phyloP scores from a whole-genome alignment of 2,329 filamentous ascomycete genomes.

The Microcyclospora tardicrescens region DNA sequence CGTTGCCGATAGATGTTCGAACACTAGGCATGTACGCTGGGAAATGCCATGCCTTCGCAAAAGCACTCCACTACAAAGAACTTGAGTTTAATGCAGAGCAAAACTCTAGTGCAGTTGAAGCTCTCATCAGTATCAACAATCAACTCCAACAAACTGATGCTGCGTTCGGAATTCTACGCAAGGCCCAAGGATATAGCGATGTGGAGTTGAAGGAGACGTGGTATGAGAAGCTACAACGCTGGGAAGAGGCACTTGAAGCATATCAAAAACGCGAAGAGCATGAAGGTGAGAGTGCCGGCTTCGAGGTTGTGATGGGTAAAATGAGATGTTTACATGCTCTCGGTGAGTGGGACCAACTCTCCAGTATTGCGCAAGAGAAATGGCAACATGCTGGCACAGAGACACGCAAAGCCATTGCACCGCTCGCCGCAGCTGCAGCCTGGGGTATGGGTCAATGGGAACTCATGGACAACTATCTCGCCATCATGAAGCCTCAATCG shows the following conservation, averaged over 20 bases:
- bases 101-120: slow-evolving; percentile 88
- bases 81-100: slow-evolving; percentile 96
- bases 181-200: slow-evolving; percentile 89
- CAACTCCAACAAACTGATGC: slow-evolving; percentile 98
- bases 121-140: slow-evolving; percentile 98
- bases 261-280: slow-evolving; percentile 78
- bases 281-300: slow-evolving; percentile 46
- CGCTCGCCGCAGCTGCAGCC: slow-evolving; percentile 83
- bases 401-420: slow-evolving; percentile 80
- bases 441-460: slow-evolving; percentile 98
- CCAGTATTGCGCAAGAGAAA: slow-evolving; percentile 76
- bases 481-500: slow-evolving; percentile 85
- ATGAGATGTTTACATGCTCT: slow-evolving; percentile 97
- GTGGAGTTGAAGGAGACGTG: slow-evolving; percentile 95
- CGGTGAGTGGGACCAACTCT: slow-evolving; percentile 92
- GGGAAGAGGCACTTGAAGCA: slow-evolving; percentile 90
- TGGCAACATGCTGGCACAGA: slow-evolving; percentile 85
- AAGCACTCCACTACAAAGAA: slow-evolving; percentile 97
- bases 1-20: slow-evolving; percentile 90
- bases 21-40: slow-evolving; percentile 89
- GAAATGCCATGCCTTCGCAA: slow-evolving; percentile 94
- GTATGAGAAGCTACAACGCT: slow-evolving; percentile 96
- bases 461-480: slow-evolving; percentile 92
- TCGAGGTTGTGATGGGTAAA: slow-evolving; percentile 98
- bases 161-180: slow-evolving; percentile 91